These are phyloP conservation scores for Iberis pinnata DNA, from an alignment of 345 rosid genomes.

Conservation along the genomic window DNA sequence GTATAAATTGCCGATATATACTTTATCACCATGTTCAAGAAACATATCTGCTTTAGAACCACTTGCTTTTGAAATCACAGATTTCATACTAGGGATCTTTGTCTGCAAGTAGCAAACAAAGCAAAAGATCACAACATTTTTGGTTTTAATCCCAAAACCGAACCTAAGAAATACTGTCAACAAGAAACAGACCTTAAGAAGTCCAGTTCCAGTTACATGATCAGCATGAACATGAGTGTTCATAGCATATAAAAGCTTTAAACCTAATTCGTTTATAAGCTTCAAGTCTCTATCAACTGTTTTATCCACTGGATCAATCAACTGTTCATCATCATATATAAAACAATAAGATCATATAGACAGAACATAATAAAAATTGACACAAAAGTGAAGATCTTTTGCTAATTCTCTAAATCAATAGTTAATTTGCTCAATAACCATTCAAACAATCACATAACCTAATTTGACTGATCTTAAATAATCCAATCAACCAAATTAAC, in stretches of 20 bases:
- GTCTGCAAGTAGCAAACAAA: constrained; percentile 32
- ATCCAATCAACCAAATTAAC: no score
- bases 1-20: constrained; percentile 56
- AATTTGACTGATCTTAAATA: no score
- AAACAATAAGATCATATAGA: no score
- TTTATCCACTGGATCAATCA: constrained; percentile 91
- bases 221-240: constrained; percentile 99
- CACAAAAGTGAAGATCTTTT: no score
- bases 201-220: constrained; percentile 89
- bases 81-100: constrained; percentile 52
- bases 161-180: no score
- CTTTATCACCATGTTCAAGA: constrained; percentile 60
- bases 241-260: constrained; percentile 71
- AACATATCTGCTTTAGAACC: constrained; percentile 72
- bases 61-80: constrained; percentile 76
- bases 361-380: no score
- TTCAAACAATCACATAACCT: no score
- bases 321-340: constrained; percentile 31
- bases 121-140: neutral
- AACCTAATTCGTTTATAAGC: constrained; percentile 58
- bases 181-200: constrained; percentile 68
- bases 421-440: neutral
- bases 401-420: neutral
- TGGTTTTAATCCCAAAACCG: neutral
- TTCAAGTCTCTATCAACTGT: constrained; percentile 85